These are phyloP conservation scores for Venustampulla echinocandica DNA, from an alignment of 495 filamentous ascomycete species.

Conservation along the genomic window DNA sequence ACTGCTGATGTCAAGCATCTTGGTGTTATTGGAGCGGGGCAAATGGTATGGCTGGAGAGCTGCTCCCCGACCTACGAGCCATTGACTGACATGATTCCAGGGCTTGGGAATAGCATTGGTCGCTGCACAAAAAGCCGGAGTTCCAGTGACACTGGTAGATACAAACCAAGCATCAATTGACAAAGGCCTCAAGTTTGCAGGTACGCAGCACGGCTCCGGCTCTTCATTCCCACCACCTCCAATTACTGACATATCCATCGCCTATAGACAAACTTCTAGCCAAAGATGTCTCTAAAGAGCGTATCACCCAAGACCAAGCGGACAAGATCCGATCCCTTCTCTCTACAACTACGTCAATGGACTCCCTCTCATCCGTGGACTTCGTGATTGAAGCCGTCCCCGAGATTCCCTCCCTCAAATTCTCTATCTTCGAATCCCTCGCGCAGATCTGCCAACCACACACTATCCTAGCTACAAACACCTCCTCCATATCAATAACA, in stretches of 20 bases:
- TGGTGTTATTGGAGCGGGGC: constrained; percentile 90
- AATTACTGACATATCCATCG: too few species aligned
- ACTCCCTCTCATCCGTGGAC: constrained; percentile 76
- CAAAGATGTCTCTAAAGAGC: constrained; percentile 81
- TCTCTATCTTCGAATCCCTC: constrained; percentile 75
- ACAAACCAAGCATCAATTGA: constrained; percentile 77
- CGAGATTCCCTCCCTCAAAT: constrained; percentile 82
- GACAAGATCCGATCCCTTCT: constrained; percentile 61
- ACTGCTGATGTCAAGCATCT: constrained; percentile 77
- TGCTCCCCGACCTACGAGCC: neutral
- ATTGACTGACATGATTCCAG: constrained; percentile 35
- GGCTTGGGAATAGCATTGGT: constrained; percentile 95
- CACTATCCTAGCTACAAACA: constrained; percentile 93
- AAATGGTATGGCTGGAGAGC: constrained; percentile 64
- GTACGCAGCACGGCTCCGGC: constrained; percentile 37
- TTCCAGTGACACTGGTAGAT: constrained; percentile 85
- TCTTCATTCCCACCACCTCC: neutral
- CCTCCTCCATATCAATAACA: constrained; percentile 94
- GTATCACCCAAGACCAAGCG: constrained; percentile 70
- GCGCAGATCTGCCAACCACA: constrained; percentile 78
- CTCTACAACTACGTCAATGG: constrained; percentile 59
- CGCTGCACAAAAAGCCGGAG: constrained; percentile 72
- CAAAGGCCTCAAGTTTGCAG: constrained; percentile 85
- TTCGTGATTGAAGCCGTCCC: constrained; percentile 98
- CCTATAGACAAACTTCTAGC: constrained; percentile 74